Conservation (phyloP, 1,139 yeast species). For the Blastobotrys petasosporus region DNA sequence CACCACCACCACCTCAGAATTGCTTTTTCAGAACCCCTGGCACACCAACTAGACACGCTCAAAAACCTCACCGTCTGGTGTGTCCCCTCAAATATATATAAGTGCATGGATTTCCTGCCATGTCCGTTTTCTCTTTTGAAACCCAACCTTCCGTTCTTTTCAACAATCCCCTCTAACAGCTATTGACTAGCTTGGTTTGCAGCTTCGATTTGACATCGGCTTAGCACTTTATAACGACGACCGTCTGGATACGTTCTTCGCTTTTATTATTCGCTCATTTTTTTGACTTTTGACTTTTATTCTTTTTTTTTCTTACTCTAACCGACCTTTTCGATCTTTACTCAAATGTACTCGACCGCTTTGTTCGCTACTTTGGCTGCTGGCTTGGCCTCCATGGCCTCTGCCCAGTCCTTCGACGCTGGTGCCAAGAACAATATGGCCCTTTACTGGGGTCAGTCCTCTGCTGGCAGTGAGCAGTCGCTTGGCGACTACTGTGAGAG, state of each 20-base stretch:
- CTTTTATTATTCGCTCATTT: conserved; percentile 4
- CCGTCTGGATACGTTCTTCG: neutral
- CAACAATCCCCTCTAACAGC: too few relatives aligned
- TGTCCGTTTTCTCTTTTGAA: too few relatives aligned
- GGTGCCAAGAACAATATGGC: conserved; percentile 44
- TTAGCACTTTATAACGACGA: too few relatives aligned
- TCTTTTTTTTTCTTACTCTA: neutral
- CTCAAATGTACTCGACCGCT: conserved; percentile 7
- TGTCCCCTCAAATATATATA: too few relatives aligned
- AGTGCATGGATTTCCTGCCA: too few relatives aligned
- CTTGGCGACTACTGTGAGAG: conserved; percentile 64
- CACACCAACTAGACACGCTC: too few relatives aligned
- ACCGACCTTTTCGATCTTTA: neutral
- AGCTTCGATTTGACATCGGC: too few relatives aligned
- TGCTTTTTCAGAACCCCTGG: too few relatives aligned
- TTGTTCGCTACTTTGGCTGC: conserved; percentile 10
- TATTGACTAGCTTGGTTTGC: too few relatives aligned
- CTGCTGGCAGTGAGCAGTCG: conserved; percentile 56
- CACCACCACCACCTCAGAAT: too few relatives aligned
- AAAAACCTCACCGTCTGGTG: too few relatives aligned
- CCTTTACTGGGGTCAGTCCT: conserved; percentile 87
- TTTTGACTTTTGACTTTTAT: neutral
- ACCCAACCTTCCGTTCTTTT: too few relatives aligned
- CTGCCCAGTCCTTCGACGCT: conserved; percentile 16
- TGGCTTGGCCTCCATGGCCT: conserved; percentile 12